Evolutionary conservation across 2,329 filamentous ascomycete genomes (phyloP), one percentile per base, ranked within the genome.

Genomic region (Stromatinia cepivora): DNA sequence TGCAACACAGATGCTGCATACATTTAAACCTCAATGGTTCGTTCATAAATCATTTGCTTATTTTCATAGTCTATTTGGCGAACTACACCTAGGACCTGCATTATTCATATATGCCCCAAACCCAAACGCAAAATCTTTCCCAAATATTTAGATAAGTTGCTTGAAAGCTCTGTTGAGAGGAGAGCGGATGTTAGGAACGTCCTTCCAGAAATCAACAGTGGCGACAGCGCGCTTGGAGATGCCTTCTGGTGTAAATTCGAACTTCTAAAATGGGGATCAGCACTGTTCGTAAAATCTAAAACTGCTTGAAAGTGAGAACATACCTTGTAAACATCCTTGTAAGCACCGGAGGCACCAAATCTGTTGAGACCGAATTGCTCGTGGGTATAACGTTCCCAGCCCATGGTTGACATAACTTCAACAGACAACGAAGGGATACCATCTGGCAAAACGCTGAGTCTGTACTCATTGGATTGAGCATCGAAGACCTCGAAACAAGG

Each of bases 311-410:
- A 20, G 15, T 53, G 34, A 58, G 20, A 70, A 82, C 87, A 82
- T 85, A 85, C 92, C 87, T 92, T 91, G 88, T 99, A 99, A 72
- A 99, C 93, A 78, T 98, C 90, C 90, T 94, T 94, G 87, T 98
- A 98, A 75, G 94, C 91, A 78, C 94, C 95, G 69, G 92, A 97
- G 76, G 94, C 94, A 89, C 95, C 95, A 83, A 99, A 99, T 81
- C 95, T 89, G 91, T 99, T 99, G 76, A 99, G 89, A 81, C 95
- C 95, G 79, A 99, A 99, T 86, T 99, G 95, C 89, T 99, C 95
- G 84, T 99, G 94, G 71, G 93, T 92, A 85, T 98, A 99, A 82
- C 94, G 92, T 88, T 98, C 94, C 95, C 95, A 99, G 77, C 95
- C 95, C 83, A 97, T 90, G 76, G 95, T 99, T 82, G 88, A 91